These are phyloP conservation scores for Ceratobasidium sp. DNA, from an alignment of 1,284 basidiomycete species.

Conservation along the genomic window DNA sequence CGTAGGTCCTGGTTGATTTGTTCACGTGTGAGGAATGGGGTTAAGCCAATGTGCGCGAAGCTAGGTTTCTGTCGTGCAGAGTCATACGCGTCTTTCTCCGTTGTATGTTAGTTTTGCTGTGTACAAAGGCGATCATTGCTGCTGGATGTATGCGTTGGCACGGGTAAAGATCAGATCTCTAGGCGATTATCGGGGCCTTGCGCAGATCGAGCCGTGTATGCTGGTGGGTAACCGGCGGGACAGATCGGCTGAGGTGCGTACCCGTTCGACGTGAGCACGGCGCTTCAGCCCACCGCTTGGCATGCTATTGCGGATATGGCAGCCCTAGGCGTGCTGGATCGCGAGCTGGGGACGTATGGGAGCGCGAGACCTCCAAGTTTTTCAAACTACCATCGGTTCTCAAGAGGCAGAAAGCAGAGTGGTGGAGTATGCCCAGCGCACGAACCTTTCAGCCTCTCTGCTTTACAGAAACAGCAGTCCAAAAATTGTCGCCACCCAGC, in stretches of 20 bases:
- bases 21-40: too few species aligned
- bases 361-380: constrained; percentile 56
- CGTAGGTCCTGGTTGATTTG: too few species aligned
- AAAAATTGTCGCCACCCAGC: constrained; percentile 33
- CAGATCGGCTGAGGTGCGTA: constrained; percentile 61
- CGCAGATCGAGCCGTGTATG: constrained; percentile 55
- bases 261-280: constrained; percentile 63
- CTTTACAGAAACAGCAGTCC: constrained; percentile 51
- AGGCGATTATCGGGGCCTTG: constrained; percentile 50
- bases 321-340: constrained; percentile 54
- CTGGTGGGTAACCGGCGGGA: constrained; percentile 64
- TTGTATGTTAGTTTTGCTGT: too few species aligned
- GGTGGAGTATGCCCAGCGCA: constrained; percentile 57
- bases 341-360: constrained; percentile 58
- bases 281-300: constrained; percentile 62
- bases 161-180: too few species aligned
- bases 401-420: constrained; percentile 55
- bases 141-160: neutral
- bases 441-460: constrained; percentile 56
- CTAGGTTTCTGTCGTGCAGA: too few species aligned
- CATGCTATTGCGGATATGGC: constrained; percentile 59
- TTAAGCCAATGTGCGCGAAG: too few species aligned
- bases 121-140: too few species aligned
- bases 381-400: constrained; percentile 58
- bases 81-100: too few species aligned